These are phyloP conservation scores for Ophiosphaerella korrae DNA, from an alignment of 2,329 filamentous ascomycete genomes.

Conservation along the genomic window DNA sequence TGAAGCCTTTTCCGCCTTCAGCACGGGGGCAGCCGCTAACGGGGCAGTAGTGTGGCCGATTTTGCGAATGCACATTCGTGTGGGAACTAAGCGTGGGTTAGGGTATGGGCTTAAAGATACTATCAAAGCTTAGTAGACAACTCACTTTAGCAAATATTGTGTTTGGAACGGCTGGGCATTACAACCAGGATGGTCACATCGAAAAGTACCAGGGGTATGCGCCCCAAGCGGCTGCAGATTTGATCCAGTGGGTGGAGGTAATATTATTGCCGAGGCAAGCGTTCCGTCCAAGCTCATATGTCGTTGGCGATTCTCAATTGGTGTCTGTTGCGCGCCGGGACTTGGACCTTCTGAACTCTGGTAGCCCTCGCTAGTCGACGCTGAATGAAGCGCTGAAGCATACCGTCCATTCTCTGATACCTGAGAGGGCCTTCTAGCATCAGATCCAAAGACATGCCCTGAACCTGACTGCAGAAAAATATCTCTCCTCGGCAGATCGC, in stretches of 20 bases:
- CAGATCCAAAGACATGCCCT: conserved; percentile 32
- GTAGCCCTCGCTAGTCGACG: conserved; percentile 43
- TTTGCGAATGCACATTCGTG: conserved; percentile 69
- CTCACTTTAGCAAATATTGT: conserved; percentile 73
- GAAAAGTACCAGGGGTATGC: conserved; percentile 40
- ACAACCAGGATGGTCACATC: conserved; percentile 68
- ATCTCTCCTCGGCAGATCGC: conserved; percentile 35
- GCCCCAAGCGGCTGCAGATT: conserved; percentile 36
- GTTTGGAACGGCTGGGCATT: conserved; percentile 77
- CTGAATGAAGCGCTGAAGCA: conserved; percentile 38
- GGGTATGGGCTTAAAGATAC: background rate
- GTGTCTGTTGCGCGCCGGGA: conserved; percentile 34
- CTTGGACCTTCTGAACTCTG: conserved; percentile 45
- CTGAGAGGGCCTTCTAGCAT: conserved; percentile 43
- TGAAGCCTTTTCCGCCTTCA: conserved; percentile 70
- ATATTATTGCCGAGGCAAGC: conserved; percentile 30
- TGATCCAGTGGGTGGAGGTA: conserved; percentile 40
- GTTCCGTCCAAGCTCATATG: conserved; percentile 40
- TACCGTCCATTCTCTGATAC: conserved; percentile 41
- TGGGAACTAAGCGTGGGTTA: conserved; percentile 61
- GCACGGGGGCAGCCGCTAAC: conserved; percentile 62
- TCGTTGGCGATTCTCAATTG: conserved; percentile 33
- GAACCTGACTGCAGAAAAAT: conserved; percentile 39
- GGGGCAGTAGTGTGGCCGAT: conserved; percentile 68
- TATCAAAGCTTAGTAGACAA: background rate